Evolutionary conservation across 768 basidiomycete species (phyloP).

Genomic region (Tricholoma hemisulphureum): DNA sequence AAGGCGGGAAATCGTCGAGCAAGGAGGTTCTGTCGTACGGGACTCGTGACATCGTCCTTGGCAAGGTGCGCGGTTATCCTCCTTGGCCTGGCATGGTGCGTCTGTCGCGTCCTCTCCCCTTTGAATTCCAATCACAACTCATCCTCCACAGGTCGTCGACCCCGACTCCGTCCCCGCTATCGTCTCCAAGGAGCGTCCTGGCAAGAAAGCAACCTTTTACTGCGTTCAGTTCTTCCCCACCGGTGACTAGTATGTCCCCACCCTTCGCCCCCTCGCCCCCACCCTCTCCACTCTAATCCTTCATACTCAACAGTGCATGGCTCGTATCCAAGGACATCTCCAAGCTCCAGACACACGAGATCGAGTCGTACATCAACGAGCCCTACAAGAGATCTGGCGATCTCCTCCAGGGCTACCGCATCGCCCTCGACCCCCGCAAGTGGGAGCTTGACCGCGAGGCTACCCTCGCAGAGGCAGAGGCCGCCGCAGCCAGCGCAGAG

Average conservation of each 20-base stretch:
- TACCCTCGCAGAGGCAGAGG: conserved; percentile 14
- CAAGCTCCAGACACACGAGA: conserved; percentile 73
- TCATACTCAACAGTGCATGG: conserved; percentile 65
- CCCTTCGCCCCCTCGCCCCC: too few relatives aligned
- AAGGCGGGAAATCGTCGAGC: conserved; percentile 40
- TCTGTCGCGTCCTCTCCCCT: conserved; percentile 10
- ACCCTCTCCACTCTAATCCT: conserved; percentile 8
- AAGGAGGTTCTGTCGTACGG: conserved; percentile 54
- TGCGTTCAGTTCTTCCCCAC: conserved; percentile 85
- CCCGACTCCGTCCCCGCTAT: conserved; percentile 57
- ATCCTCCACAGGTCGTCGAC: conserved; percentile 79
- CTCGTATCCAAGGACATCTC: conserved; percentile 79
- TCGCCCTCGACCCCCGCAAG: conserved; percentile 58
- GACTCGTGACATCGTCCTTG: conserved; percentile 83
- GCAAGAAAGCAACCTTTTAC: conserved; percentile 71
- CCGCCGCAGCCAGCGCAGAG: conserved; percentile 14
- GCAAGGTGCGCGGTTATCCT: conserved; percentile 91
- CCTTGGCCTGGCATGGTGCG: conserved; percentile 91
- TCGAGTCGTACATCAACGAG: conserved; percentile 78
- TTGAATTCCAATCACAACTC: background rate
- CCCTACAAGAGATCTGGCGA: conserved; percentile 76
- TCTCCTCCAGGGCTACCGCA: conserved; percentile 72
- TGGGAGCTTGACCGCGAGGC: conserved; percentile 46
- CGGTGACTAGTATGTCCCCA: conserved; percentile 88
- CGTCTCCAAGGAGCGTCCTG: conserved; percentile 73